phyloP scores from a whole-genome alignment of 2,329 filamentous ascomycete species.

The Alternaria gaisen region DNA sequence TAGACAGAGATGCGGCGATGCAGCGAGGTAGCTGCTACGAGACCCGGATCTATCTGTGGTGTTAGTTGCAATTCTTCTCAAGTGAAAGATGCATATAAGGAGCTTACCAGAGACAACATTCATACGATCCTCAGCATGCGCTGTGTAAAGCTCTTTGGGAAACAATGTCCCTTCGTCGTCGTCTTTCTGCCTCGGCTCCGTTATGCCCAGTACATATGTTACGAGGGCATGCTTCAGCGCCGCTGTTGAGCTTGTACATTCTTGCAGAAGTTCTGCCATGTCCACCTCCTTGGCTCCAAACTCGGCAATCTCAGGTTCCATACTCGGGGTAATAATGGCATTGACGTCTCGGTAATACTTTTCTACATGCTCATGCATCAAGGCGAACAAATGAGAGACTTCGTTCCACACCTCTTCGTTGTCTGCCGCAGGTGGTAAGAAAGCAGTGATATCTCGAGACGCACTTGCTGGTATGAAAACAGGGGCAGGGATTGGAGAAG shows the following conservation, averaged over 20 bases:
- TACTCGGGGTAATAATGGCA: constrained; percentile 45
- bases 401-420: constrained; percentile 31
- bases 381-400: constrained; percentile 35
- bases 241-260: constrained; percentile 34
- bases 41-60: constrained; percentile 12
- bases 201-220: constrained; percentile 36
- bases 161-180: constrained; percentile 30
- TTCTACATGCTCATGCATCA: constrained; percentile 42
- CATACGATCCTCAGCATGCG: neutral
- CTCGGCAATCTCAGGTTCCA: constrained; percentile 38
- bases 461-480: constrained; percentile 13
- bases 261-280: constrained; percentile 39
- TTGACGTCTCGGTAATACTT: constrained; percentile 48
- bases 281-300: constrained; percentile 35
- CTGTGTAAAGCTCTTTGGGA: constrained; percentile 32
- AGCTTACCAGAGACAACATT: constrained; percentile 8
- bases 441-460: constrained; percentile 25
- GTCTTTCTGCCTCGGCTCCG: constrained; percentile 22
- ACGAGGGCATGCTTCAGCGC: constrained; percentile 45
- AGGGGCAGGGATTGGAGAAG: constrained; percentile 8
- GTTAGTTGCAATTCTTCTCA: neutral
- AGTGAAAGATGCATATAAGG: neutral
- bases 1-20: constrained; percentile 41
- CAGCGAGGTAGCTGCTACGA: constrained; percentile 30
- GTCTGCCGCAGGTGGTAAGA: constrained; percentile 37